Evolutionary conservation across 1,284 basidiomycete species (phyloP), one percentile per base, ranked within the genome.

Genomic region (Acaromyces ingoldii): DNA sequence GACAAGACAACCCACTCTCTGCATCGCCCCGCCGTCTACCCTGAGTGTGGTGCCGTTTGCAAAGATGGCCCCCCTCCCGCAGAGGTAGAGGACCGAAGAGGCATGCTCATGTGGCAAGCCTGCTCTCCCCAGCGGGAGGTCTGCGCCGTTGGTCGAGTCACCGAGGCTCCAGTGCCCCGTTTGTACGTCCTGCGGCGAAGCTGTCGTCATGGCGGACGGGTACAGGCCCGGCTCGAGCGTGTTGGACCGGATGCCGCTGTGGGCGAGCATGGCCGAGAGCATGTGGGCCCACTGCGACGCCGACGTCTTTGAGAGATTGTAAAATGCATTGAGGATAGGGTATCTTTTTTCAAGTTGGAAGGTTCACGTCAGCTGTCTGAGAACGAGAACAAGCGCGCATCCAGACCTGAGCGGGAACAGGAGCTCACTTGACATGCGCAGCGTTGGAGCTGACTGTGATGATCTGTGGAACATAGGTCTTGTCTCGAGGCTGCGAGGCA

Each of bases 281-380:
- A 65, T 62, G 21, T 61, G 51, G 11, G 57, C 57, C 1, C 57
- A 43, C 3, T 65, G 62, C 1, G 54, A 57, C 11, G 61, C 40
- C 11, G 62, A 53, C 7, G 62, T 56, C 51, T 65, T 65, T 42
- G 45, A 48, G 31, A 65, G 47, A 48, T 65, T 65, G 55, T 65
- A 65, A n/a, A 65, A 39, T 3, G 62, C 59, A 28, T 65, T 65
- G 33, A 65, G 45, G 52, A 65, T 62, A 26, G 58, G 58, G 0
- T 57, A 46, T 30, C 29, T 6, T 13, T 6, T 40, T 6, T 13
- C 29, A 13, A 30, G 29, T 6, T 6, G 7, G 13, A 13, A 30
- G 29, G 29, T 13, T 7, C 13, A 13, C 6, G 29, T 30, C 29
- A 30, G 13, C 7, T 7, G 7, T 30, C 7, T 30, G 7, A 30